These are phyloP conservation scores for Aspergillus sp. DNA, from an alignment of 2,329 filamentous ascomycete species.

Conservation along the genomic window DNA sequence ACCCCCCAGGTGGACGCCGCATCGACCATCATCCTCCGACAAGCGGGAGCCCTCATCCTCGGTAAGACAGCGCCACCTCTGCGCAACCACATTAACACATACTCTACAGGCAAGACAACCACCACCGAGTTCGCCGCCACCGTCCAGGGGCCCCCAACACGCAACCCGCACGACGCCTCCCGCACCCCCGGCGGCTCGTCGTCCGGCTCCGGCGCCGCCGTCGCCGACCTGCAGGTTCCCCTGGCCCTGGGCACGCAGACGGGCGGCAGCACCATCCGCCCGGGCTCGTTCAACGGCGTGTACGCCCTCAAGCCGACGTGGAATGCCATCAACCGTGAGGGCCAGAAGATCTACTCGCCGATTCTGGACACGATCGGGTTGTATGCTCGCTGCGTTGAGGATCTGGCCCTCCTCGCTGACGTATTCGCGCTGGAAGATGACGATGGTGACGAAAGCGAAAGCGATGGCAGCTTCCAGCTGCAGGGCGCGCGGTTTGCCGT, in stretches of 20 bases:
- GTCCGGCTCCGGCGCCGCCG: constrained; percentile 64
- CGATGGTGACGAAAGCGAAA: constrained; percentile 11
- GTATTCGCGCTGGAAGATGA: constrained; percentile 58
- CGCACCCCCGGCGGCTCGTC: constrained; percentile 67
- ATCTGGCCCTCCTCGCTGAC: constrained; percentile 57
- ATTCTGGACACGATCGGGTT: constrained; percentile 64
- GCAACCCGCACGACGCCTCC: constrained; percentile 55
- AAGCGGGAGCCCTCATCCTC: constrained; percentile 11
- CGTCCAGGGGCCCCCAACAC: constrained; percentile 37
- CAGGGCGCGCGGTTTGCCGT: constrained; percentile 2
- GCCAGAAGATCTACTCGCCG: constrained; percentile 55
- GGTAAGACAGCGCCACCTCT: not conserved
- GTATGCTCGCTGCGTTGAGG: constrained; percentile 57
- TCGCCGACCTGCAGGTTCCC: constrained; percentile 63
- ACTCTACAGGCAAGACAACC: constrained; percentile 10
- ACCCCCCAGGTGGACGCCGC: constrained; percentile 4
- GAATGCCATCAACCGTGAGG: constrained; percentile 62
- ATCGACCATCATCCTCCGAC: constrained; percentile 2
- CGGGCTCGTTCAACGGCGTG: constrained; percentile 63
- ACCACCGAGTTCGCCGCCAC: constrained; percentile 13
- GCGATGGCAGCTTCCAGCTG: not conserved
- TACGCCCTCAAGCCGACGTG: constrained; percentile 68
- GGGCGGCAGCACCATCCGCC: constrained; percentile 62
- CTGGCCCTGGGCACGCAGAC: constrained; percentile 66
- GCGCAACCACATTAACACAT: not conserved